Percentiles rank a stretch among this genome's conserved stretches.
Evolutionary conservation across 306 rosid genomes (phyloP).

Genomic region (Vigna nakashimae): DNA sequence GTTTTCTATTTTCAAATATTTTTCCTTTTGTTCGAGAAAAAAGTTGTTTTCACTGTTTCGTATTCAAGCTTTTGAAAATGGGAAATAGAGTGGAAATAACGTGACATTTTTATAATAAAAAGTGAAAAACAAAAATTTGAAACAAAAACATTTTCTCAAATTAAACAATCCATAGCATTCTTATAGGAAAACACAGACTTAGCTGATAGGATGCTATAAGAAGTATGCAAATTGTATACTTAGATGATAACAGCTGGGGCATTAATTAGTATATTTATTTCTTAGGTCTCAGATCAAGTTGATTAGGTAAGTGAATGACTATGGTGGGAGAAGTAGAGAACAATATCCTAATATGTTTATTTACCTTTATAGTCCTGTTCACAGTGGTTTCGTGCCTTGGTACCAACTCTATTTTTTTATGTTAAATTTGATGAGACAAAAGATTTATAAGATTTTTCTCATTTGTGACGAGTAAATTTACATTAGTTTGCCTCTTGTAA

Average conservation of each 20-base stretch:
- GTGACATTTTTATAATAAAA: neutral
- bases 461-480: conserved; percentile 6
- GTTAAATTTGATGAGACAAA: neutral
- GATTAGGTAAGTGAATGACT: neutral
- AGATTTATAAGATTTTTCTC: neutral
- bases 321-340: neutral
- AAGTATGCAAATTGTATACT: conserved; percentile 28
- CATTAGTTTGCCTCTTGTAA: neutral
- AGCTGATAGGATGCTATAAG: neutral
- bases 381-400: too few species aligned
- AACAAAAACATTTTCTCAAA: neutral
- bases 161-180: neutral
- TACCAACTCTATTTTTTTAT: neutral
- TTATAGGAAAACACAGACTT: too few species aligned
- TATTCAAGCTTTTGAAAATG: neutral
- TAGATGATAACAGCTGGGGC: neutral
- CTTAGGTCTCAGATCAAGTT: neutral
- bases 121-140: neutral
- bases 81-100: neutral
- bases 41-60: neutral
- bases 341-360: neutral
- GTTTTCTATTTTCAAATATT: neutral
- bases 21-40: too few species aligned
- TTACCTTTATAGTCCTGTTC: neutral
- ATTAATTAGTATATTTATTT: conserved; percentile 2